Evolutionary conservation across 2,329 filamentous ascomycete genomes (phyloP), one percentile per base, ranked within the genome.

Genomic region (Penicillium thymicola): DNA sequence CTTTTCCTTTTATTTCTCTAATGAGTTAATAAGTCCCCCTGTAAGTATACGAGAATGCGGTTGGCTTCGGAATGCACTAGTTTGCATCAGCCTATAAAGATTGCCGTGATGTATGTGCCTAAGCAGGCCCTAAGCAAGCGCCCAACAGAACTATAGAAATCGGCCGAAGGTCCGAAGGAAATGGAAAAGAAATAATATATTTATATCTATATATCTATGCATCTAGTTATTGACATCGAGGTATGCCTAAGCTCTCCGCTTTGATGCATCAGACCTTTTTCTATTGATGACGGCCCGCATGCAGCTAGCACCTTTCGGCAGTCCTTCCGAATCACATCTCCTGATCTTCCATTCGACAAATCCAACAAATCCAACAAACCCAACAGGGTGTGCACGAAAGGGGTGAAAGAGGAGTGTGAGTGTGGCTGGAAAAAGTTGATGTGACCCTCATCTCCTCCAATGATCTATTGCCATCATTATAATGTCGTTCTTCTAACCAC

Each of bases 41-140:
- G 34, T 49, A 37, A 42, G 34, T 57, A 59, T 58, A 59, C 58
- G 55, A 59, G 55, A 30, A 57, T 51, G 55, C 58, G 23, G 58
- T 49, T 54, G 43, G 47, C 47, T 54, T 54, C 41, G 28, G 21
- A 59, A 59, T 54, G 32, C 23, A 49, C 21, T 40, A 42, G 50
- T 54, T 30, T 43, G 25, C 37, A 36, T 37, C n/a, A 25, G 28
- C 21, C 16, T 25, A 42, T 27, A 25, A 18, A 36, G 36, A 52
- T 54, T 57, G 37, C 46, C 40, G 37, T 23, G 42, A 47, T 18
- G 18, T 57, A 46, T 52, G 49, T 53, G 28, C 34, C 32, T 46
- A 27, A 40, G 32, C 11, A 28, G 51, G 5, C 42, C 34, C 32
- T 46, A 27, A 40, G 32, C 11, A 28, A 42, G 5, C 42, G 41